Conservation (phyloP, 495 filamentous ascomycete species). For the Penicillium argentinense region DNA sequence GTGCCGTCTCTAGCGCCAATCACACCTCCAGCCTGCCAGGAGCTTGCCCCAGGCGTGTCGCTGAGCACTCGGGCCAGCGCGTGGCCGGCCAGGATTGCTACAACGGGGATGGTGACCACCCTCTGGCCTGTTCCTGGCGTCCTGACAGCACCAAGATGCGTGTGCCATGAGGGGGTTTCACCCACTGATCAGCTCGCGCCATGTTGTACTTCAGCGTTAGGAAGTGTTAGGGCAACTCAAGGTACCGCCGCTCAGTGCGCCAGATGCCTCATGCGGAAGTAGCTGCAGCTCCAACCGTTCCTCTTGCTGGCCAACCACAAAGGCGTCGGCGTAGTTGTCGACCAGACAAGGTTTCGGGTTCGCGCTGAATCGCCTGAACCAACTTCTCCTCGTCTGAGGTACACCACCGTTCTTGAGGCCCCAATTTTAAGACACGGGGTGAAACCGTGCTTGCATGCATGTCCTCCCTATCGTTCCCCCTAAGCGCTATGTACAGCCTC, state of each 20-base stretch:
- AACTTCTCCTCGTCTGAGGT: background rate
- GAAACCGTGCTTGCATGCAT: slow-evolving; percentile 3
- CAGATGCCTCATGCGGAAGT: background rate
- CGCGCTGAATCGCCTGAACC: background rate
- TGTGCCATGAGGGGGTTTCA: slow-evolving; percentile 3
- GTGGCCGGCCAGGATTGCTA: slow-evolving; percentile 19
- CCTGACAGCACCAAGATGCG: too few relatives aligned
- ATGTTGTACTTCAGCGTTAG: too few relatives aligned
- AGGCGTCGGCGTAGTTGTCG: background rate
- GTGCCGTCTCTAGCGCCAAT: background rate
- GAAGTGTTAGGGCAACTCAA: too few relatives aligned
- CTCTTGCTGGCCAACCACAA: background rate
- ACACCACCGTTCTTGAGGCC: background rate
- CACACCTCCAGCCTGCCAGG: background rate
- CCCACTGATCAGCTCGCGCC: too few relatives aligned
- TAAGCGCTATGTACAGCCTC: background rate
- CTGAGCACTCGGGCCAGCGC: slow-evolving; percentile 22
- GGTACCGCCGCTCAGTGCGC: background rate
- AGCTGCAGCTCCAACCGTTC: slow-evolving; percentile 1
- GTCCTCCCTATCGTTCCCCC: too few relatives aligned
- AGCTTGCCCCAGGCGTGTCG: slow-evolving; percentile 17
- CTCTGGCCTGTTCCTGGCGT: background rate
- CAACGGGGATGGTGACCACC: slow-evolving; percentile 16
- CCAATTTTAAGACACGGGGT: slow-evolving; percentile 7
- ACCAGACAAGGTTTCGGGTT: background rate